A percentile compares a stretch with the other conserved stretches of the same genome.
Conservation (phyloP, 129 eudicot species). For the Heracleum sosnowskyi region DNA sequence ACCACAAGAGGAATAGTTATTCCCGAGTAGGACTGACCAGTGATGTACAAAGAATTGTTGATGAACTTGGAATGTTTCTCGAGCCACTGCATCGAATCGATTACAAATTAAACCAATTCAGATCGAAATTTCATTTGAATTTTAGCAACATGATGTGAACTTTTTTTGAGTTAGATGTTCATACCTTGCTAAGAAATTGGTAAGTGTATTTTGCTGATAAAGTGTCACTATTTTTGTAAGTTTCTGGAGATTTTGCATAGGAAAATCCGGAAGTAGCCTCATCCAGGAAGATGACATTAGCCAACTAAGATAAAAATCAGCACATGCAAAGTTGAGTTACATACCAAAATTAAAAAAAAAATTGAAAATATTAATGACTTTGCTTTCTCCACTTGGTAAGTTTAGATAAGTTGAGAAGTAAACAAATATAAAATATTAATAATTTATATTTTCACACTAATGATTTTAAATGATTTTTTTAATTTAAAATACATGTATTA, state of each 20-base stretch:
- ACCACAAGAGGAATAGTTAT: slow-evolving; percentile 18
- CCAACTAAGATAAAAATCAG: background rate
- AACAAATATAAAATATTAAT: no score
- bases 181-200: slow-evolving; percentile 8
- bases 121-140: background rate
- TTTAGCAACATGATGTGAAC: background rate
- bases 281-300: slow-evolving; percentile 13
- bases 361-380: no score
- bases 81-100: slow-evolving; percentile 14
- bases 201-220: slow-evolving; percentile 6
- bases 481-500: no score
- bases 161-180: background rate
- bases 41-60: slow-evolving; percentile 9
- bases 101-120: background rate
- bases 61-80: slow-evolving; percentile 9
- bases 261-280: slow-evolving; percentile 11
- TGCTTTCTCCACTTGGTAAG: no score
- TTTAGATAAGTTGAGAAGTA: no score
- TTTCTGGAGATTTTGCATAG: slow-evolving; percentile 7
- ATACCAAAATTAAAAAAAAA: no score
- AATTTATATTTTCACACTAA: no score
- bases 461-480: no score
- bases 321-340: background rate
- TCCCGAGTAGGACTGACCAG: slow-evolving; percentile 22
- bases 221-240: background rate